phyloP scores from a whole-genome alignment of 2,329 filamentous ascomycete genomes.

The Didymella arachidicola region DNA sequence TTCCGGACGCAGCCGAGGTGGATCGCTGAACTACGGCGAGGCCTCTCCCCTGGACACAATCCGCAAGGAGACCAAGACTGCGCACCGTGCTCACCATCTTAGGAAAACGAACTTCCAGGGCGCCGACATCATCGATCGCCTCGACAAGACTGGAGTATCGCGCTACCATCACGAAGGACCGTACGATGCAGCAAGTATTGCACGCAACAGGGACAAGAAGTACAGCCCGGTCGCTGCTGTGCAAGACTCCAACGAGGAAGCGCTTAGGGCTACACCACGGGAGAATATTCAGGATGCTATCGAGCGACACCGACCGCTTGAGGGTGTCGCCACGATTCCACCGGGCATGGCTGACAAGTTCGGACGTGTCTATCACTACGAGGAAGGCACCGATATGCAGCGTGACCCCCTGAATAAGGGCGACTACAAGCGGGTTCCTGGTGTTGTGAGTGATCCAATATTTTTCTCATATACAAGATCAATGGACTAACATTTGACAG shows the following conservation, averaged over 20 bases:
- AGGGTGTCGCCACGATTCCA: slow-evolving; percentile 80
- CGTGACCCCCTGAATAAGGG: slow-evolving; percentile 71
- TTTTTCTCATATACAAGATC: neutral
- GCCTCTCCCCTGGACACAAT: slow-evolving; percentile 73
- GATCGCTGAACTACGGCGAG: slow-evolving; percentile 69
- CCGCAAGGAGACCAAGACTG: slow-evolving; percentile 67
- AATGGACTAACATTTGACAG: slow-evolving; percentile 34
- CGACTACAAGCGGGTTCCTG: slow-evolving; percentile 79
- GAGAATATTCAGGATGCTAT: slow-evolving; percentile 81
- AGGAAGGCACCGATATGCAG: slow-evolving; percentile 89
- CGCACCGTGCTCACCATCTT: slow-evolving; percentile 72
- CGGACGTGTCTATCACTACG: slow-evolving; percentile 77
- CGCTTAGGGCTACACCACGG: slow-evolving; percentile 78
- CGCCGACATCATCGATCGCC: slow-evolving; percentile 79
- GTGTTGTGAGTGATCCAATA: slow-evolving; percentile 67
- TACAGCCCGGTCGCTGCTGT: slow-evolving; percentile 80
- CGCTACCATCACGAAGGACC: slow-evolving; percentile 90
- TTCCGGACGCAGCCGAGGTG: slow-evolving; percentile 49
- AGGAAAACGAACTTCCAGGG: slow-evolving; percentile 70
- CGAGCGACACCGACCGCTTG: slow-evolving; percentile 75
- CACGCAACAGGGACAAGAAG: slow-evolving; percentile 71
- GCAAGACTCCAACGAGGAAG: slow-evolving; percentile 74
- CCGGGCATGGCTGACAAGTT: slow-evolving; percentile 72
- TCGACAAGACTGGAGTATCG: slow-evolving; percentile 71
- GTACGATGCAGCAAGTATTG: slow-evolving; percentile 81